Conservation (phyloP, 2,329 filamentous ascomycete species). For the Talaromyces sp. region DNA sequence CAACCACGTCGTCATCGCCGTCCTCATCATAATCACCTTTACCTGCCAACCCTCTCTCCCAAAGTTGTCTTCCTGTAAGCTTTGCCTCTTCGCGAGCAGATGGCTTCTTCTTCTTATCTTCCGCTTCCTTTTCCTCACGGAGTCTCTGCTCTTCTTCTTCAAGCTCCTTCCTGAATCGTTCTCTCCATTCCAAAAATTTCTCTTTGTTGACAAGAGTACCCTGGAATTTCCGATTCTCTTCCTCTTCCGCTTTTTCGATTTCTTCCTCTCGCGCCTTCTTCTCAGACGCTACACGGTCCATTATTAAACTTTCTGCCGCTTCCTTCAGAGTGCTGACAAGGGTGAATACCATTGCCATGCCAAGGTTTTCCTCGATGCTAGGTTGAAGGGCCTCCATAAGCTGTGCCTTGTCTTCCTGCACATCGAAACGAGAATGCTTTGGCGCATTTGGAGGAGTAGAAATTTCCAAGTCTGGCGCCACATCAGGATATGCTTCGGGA, state of each 20-base stretch:
- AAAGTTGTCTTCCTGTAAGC: conserved; percentile 69
- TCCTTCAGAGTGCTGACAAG: conserved; percentile 85
- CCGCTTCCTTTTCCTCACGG: conserved; percentile 67
- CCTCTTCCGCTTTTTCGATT: conserved; percentile 63
- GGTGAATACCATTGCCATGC: conserved; percentile 97
- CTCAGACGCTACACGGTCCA: conserved; percentile 63
- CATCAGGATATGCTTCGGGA: conserved; percentile 85
- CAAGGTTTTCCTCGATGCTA: conserved; percentile 84
- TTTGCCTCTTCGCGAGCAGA: conserved; percentile 60
- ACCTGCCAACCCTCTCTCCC: conserved; percentile 66
- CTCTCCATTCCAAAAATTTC: conserved; percentile 77
- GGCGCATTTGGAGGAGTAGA: conserved; percentile 64
- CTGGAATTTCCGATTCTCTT: conserved; percentile 96
- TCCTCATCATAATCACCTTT: conserved; percentile 62
- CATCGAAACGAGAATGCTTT: conserved; percentile 67
- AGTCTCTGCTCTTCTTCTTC: conserved; percentile 62
- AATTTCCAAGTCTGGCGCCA: conserved; percentile 76
- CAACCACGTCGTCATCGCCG: conserved; percentile 59
- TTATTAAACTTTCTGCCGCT: conserved; percentile 76
- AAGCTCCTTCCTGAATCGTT: conserved; percentile 72
- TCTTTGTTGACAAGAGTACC: conserved; percentile 84
- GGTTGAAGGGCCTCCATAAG: conserved; percentile 67
- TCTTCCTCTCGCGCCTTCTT: conserved; percentile 50
- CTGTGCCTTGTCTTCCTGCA: conserved; percentile 70
- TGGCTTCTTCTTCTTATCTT: conserved; percentile 76